Base-by-base conservation (phyloP, 2,329 filamentous ascomycete species). In the Fusarium metavorans region DNA sequence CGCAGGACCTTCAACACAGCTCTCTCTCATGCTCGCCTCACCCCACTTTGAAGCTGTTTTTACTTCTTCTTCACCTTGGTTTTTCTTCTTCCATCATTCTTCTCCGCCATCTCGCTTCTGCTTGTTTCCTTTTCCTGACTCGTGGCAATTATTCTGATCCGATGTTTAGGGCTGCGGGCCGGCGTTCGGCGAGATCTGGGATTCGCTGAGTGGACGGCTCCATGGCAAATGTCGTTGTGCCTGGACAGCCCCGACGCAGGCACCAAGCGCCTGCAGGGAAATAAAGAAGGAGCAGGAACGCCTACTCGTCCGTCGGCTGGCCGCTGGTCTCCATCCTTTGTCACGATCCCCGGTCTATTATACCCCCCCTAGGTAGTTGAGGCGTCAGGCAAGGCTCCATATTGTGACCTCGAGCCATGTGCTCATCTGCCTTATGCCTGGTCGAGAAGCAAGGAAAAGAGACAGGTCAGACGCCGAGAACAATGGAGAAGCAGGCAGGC, bases 191-290 rank as follows among this genome's bases (percentile, higher is more conserved):
- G 43, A 60, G 61, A 72, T 70, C 70, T 71, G 30, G 66, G 59
- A 76, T 71, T 69, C 41, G 61, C 54, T 67, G 41, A 57, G 48
- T 54, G 45, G 34, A 54, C 48, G 18, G 32, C 25, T 32, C 48
- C 27, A 54, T 54, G 48, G 48, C 25, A 32, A 54, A n/a, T 50
- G 37, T 43, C 60, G 35, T 43, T 45, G 45, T 67, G 39, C 60
- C 63, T 63, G 39, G 27, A 52, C 18, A 11, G 25, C 45, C 37
- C 23, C 45, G 72, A 78, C 66, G 68, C 70, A 78, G 77, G 73
- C 72, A 73, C 75, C 45, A 57, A 66, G 61, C 50, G 67, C 66
- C 65, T 76, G 69, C 72, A 78, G 65, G 71, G 68, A 59, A 75
- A 65, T 48, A 52, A 66, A 52, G 45, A 72, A 69, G 65, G 66